Base-by-base conservation (phyloP, 441 rosid genomes). In the Eruca vesicaria region DNA sequence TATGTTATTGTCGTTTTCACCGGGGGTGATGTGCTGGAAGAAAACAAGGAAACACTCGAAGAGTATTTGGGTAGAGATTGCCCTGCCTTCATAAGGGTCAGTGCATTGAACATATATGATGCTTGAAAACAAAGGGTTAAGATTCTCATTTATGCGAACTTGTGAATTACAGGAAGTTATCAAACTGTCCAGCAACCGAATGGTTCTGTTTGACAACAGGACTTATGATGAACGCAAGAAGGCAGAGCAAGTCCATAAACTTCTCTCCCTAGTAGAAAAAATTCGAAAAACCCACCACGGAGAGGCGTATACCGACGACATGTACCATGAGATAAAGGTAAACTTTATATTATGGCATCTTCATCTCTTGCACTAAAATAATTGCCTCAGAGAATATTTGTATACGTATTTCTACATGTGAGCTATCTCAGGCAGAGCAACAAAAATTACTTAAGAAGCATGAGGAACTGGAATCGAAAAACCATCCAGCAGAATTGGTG, bases 111-210 rank as follows among this genome's bases (percentile, higher is more conserved):
- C n/a, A n/a, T 14, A 4, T 23, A 52, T 32, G 61, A 52, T 31
- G 32, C 19, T 32, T 67, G 5, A 52, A 18, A 52, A 18, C 16
- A 8, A 50, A 12, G 6, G 33, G 6, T 9, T 2, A 23, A 23
- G 32, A 20, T 15, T 64, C 15, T 65, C 38, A 65, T 26, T n/a
- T n/a, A n/a, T n/a, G n/a, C n/a, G n/a, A 7, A 58, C 6, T 28
- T 66, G n/a, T n/a, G n/a, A n/a, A 53, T 31, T 67, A 6, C 33
- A 59, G 75, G 60, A 48, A 48, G 58, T 71, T n/a, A 18, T 71
- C 2, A 29, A 18, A 9, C 12, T 29, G 61, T 61, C 26, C 11
- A 48, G 75, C 12, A 71, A 71, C 35, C 31, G 75, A 15, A 43
- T 7, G 45, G 29, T 71, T 8, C 6, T 71, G 7, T 7, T 71